Conservation (phyloP, 2,329 filamentous ascomycete species). For the Fusarium veterinarium region DNA sequence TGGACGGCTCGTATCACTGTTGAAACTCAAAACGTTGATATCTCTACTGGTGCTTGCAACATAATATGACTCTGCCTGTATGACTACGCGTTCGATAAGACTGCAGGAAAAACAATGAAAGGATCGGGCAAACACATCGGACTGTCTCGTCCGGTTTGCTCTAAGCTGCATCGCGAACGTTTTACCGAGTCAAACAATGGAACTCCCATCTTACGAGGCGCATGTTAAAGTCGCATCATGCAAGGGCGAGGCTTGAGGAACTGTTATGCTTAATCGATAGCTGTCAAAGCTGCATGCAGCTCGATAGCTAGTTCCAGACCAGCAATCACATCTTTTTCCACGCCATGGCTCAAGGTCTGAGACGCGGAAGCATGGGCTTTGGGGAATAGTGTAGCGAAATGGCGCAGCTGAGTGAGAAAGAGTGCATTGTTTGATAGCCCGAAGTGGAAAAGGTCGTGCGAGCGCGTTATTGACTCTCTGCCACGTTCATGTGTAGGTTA, state of each 20-base stretch:
- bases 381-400: not conserved
- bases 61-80: not conserved
- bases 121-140: not conserved
- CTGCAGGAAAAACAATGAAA: not conserved
- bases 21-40: not conserved
- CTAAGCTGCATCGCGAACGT: not conserved
- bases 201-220: not conserved
- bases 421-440: not conserved
- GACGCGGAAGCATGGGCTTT: not conserved
- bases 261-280: constrained; percentile 4
- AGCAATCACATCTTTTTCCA: not conserved
- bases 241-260: not conserved
- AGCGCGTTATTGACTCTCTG: not conserved
- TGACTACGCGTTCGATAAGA: not conserved
- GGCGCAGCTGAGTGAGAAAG: not conserved
- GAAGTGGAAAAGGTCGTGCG: not conserved
- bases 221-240: not conserved
- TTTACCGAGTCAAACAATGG: not conserved
- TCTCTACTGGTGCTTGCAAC: not conserved
- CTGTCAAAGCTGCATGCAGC: not conserved
- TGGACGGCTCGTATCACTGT: not conserved
- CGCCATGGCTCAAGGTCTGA: not conserved
- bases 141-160: not conserved
- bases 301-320: not conserved
- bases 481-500: not conserved